Conservation (phyloP, 2,329 filamentous ascomycete genomes). For the Penicillium sp. region DNA sequence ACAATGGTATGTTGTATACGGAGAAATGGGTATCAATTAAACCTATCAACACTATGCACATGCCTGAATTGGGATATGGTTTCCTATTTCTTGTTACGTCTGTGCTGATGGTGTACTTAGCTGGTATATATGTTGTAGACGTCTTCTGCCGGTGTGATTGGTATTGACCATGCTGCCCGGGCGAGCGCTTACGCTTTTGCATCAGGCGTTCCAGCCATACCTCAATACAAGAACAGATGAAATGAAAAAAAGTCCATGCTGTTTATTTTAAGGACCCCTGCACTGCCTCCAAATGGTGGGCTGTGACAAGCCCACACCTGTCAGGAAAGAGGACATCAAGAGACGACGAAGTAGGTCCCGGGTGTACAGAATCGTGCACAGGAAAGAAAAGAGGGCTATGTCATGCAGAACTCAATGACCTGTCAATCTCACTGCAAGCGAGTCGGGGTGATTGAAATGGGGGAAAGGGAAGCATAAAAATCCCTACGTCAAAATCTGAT, state of each 20-base stretch:
- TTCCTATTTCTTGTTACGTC: not conserved
- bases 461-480: too few species aligned
- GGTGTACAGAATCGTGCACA: not conserved
- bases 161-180: not conserved
- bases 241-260: not conserved
- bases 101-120: not conserved
- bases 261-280: not conserved
- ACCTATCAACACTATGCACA: not conserved
- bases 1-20: not conserved
- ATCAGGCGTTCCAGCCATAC: not conserved
- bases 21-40: not conserved
- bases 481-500: too few species aligned
- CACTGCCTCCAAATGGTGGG: not conserved
- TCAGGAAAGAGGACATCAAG: not conserved
- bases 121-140: too few species aligned
- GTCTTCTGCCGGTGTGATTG: not conserved
- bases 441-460: too few species aligned
- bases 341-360: not conserved
- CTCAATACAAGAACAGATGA: not conserved
- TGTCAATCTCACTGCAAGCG: too few species aligned
- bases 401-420: not conserved
- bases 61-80: not conserved
- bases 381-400: not conserved
- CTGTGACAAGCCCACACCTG: not conserved
- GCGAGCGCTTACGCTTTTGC: not conserved